Percentiles rank a stretch among this genome's conserved stretches.
These are phyloP conservation scores for Rhodofomes roseus DNA, from an alignment of 1,284 basidiomycete species.

Conservation along the genomic window DNA sequence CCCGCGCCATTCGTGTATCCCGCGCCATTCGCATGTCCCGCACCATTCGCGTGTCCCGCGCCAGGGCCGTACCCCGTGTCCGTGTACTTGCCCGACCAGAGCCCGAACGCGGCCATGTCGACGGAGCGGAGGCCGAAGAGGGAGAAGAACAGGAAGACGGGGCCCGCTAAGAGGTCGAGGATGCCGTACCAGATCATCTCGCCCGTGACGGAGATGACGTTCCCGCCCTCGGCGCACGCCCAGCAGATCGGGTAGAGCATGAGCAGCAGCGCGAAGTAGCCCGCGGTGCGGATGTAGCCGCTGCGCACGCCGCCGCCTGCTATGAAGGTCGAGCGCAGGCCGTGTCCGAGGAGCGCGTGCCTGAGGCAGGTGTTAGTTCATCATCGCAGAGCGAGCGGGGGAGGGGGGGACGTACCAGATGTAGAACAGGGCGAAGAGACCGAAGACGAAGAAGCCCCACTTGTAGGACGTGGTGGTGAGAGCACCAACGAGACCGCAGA, in stretches of 20 bases:
- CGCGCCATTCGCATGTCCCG: slow-evolving; percentile 1
- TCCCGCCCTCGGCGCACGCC: slow-evolving; percentile 45
- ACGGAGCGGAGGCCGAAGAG: slow-evolving; percentile 25
- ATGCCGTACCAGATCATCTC: slow-evolving; percentile 59
- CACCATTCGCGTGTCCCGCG: not conserved
- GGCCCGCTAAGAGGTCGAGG: slow-evolving; percentile 54
- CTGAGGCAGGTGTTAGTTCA: slow-evolving; percentile 10
- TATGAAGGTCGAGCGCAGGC: slow-evolving; percentile 30
- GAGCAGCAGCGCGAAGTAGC: slow-evolving; percentile 46
- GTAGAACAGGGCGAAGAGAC: slow-evolving; percentile 41
- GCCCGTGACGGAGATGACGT: slow-evolving; percentile 40
- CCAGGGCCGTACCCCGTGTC: slow-evolving; percentile 10
- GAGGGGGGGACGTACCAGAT: slow-evolving; percentile 39
- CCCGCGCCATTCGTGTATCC: slow-evolving; percentile 4
- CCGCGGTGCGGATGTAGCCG: slow-evolving; percentile 38
- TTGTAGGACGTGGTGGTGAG: slow-evolving; percentile 50
- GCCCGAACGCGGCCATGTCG: slow-evolving; percentile 22
- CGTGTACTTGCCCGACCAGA: slow-evolving; percentile 26
- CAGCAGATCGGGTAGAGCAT: slow-evolving; percentile 48
- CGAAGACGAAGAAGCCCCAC: slow-evolving; percentile 47
- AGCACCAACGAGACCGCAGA: slow-evolving; percentile 47
- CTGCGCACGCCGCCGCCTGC: slow-evolving; percentile 33
- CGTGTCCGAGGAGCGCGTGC: slow-evolving; percentile 27
- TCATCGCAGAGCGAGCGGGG: slow-evolving; percentile 15
- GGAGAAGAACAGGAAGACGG: slow-evolving; percentile 38